These are phyloP conservation scores for Aureobasidium sp. DNA, from an alignment of 2,329 filamentous ascomycete genomes.

Conservation along the genomic window DNA sequence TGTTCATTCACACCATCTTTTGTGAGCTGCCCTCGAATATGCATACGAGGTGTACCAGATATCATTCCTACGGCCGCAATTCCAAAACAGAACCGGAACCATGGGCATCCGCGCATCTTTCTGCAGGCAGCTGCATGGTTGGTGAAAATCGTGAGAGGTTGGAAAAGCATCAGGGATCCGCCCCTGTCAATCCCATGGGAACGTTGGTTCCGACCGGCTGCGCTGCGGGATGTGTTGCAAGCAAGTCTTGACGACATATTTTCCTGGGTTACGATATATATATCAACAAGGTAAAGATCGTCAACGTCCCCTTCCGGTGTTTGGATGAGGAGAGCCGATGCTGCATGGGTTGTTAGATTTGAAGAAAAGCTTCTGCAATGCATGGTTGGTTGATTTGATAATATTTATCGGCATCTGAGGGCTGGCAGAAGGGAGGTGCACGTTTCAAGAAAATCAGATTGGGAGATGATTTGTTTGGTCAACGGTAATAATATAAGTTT, in stretches of 20 bases:
- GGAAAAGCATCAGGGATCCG: background rate
- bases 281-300: slow-evolving; percentile 2
- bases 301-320: background rate
- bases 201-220: background rate
- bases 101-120: background rate
- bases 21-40: too few relatives aligned
- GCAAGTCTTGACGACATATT: slow-evolving; percentile 15
- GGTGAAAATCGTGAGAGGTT: background rate
- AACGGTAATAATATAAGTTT: background rate
- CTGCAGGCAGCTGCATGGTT: background rate
- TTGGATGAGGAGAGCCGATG: slow-evolving; percentile 11
- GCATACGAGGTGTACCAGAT: background rate
- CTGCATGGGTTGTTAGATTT: background rate
- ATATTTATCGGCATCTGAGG: background rate
- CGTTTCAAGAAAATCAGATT: background rate
- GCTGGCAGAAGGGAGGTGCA: background rate
- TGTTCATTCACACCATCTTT: background rate
- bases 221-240: background rate
- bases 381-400: background rate
- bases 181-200: background rate
- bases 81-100: background rate
- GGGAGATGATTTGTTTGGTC: background rate
- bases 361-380: background rate
- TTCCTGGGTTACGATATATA: background rate
- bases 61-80: background rate